Conservation (phyloP, 352 stramenopile species). For the Phytophthora aleatoria region DNA sequence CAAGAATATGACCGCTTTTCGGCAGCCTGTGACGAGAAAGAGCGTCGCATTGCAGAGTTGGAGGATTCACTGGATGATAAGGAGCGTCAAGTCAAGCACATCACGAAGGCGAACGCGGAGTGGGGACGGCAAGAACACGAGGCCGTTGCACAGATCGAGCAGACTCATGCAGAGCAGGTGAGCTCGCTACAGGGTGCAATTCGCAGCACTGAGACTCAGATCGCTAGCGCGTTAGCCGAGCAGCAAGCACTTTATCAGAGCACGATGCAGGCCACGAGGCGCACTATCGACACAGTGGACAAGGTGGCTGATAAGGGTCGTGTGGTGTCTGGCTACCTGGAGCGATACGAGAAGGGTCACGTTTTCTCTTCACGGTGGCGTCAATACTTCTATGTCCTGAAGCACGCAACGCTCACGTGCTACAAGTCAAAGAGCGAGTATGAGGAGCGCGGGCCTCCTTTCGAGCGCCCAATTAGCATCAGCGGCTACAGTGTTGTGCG, state of each 20-base stretch:
- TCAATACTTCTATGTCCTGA: slow-evolving; percentile 80
- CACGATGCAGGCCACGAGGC: slow-evolving; percentile 78
- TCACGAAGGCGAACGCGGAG: slow-evolving; percentile 53
- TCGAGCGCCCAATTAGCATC: slow-evolving; percentile 56
- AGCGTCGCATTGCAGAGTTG: slow-evolving; percentile 52
- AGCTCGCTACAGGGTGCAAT: slow-evolving; percentile 47
- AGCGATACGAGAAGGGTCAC: slow-evolving; percentile 77
- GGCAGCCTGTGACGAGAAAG: slow-evolving; percentile 52
- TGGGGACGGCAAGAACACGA: slow-evolving; percentile 55
- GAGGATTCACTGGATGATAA: slow-evolving; percentile 55
- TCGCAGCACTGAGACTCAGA: slow-evolving; percentile 39
- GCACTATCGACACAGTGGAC: slow-evolving; percentile 80
- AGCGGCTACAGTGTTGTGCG: slow-evolving; percentile 73
- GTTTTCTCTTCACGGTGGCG: slow-evolving; percentile 78
- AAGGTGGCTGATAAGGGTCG: slow-evolving; percentile 69
- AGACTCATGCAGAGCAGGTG: slow-evolving; percentile 47
- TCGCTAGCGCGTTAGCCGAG: slow-evolving; percentile 55
- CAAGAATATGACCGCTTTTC: slow-evolving; percentile 72
- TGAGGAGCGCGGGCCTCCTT: slow-evolving; percentile 62
- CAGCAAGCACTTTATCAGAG: slow-evolving; percentile 75
- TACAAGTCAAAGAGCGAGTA: slow-evolving; percentile 79
- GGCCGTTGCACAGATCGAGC: slow-evolving; percentile 51
- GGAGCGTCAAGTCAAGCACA: slow-evolving; percentile 49
- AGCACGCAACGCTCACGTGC: slow-evolving; percentile 66
- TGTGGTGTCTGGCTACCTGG: slow-evolving; percentile 69